Evolutionary conservation across 805 yeast genomes (phyloP), one percentile per base, ranked within the genome.

Genomic region (Yarrowia yakushimensis): DNA sequence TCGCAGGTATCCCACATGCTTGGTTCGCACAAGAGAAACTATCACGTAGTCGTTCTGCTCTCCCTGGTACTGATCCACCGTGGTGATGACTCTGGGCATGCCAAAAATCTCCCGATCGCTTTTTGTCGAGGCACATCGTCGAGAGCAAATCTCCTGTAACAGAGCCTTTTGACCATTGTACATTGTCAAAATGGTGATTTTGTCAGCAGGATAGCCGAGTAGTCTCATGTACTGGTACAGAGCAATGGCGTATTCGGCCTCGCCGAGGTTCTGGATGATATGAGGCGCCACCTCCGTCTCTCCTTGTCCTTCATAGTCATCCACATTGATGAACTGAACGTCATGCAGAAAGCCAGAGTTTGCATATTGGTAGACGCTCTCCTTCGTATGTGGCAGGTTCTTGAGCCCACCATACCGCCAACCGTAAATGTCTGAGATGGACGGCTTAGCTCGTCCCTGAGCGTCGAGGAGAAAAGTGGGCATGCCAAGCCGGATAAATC

Each of bases 191-290:
- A 85, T 76, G 18, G 75, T 72, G 18, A 85, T 76, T 20, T 68
- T 68, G 0, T 69, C 64, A 1, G 67, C 39, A 0, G 81, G 74
- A 63, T 81, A 82, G 0, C 82, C 83, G 20, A 77, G 60, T 3
- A 76, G 64, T 5, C 80, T 67, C 78, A 84, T 71, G 63, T 81
- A 82, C 69, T 76, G 77, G 66, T 73, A 82, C 7, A 82, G 64
- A 0, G 73, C 70, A 15, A 81, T 81, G 17, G 78, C 73, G 63
- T 72, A 79, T 64, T 80, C 82, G 0, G 85, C 85, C 65, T 83
- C 83, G 10, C 72, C 75, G n/a, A 77, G 60, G 63, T 79, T 79
- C 39, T 76, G 80, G 70, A 57, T 70, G 30, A 69, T 64, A 1
- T 68, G 70, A 1, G 71, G 68, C 0, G 64, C 57, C 1, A 70